Evolutionary conservation across 306 rosid genomes (phyloP).

Genomic region (Arachis hypogaea): DNA sequence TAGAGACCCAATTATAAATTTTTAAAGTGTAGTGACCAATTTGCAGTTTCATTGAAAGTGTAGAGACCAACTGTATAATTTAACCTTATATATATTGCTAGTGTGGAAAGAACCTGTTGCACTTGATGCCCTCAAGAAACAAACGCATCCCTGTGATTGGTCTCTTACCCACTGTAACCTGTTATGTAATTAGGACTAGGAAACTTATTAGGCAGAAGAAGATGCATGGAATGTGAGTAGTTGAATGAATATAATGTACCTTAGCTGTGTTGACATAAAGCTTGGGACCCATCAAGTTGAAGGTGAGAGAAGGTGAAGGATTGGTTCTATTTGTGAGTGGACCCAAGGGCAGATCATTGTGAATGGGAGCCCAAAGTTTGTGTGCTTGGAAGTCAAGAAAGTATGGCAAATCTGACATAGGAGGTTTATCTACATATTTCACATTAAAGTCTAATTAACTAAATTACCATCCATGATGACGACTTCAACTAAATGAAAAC

Average conservation of each 20-base stretch:
- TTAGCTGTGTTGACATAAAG: conserved; percentile 61
- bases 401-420: conserved; percentile 71
- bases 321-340: conserved; percentile 60
- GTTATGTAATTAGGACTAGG: conserved; percentile 12
- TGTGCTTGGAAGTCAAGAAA: conserved; percentile 87
- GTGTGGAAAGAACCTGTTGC: conserved; percentile 64
- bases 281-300: conserved; percentile 87
- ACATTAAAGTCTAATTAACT: conserved; percentile 4
- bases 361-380: conserved; percentile 88
- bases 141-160: conserved; percentile 92
- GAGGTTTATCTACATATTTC: conserved; percentile 76
- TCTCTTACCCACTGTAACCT: conserved; percentile 70
- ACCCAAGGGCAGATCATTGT: conserved; percentile 76
- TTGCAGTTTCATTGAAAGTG: too few relatives aligned
- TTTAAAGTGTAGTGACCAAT: too few relatives aligned
- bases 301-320: conserved; percentile 55
- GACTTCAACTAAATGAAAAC: conserved; percentile 17
- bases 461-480: background rate
- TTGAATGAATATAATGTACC: conserved; percentile 47
- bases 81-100: background rate
- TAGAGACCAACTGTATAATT: too few relatives aligned
- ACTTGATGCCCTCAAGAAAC: conserved; percentile 91
- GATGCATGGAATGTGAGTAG: conserved; percentile 10
- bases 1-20: too few relatives aligned
- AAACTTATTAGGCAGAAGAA: background rate